Percentiles rank a stretch among this genome's conserved stretches.
Evolutionary conservation across 352 stramenopile genomes (phyloP).

Genomic region (Plasmopara viticola): DNA sequence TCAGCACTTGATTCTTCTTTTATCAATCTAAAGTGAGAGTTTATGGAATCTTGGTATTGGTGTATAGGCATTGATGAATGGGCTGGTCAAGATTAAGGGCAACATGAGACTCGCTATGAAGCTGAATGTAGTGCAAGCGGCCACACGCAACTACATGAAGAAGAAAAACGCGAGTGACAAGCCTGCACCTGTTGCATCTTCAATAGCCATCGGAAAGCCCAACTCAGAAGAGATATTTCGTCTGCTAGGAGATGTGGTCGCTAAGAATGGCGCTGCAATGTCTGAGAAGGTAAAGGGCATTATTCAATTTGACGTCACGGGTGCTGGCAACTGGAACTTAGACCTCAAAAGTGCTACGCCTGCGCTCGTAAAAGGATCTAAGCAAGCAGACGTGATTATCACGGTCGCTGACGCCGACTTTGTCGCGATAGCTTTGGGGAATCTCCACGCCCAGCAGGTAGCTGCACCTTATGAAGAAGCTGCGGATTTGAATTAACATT

Average conservation of each 20-base stretch:
- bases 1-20: neutral
- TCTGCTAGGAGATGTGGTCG: constrained; percentile 51
- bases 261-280: constrained; percentile 45
- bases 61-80: constrained; percentile 88
- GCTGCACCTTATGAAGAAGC: neutral
- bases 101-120: constrained; percentile 94
- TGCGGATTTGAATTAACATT: too few relatives aligned
- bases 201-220: constrained; percentile 23
- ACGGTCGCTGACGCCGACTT: constrained; percentile 74
- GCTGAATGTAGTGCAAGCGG: constrained; percentile 85
- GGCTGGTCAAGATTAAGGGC: constrained; percentile 92
- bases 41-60: neutral
- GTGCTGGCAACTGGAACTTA: constrained; percentile 68
- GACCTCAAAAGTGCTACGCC: constrained; percentile 66
- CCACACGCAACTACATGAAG: constrained; percentile 75
- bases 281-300: constrained; percentile 77
- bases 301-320: constrained; percentile 74
- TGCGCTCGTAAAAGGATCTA: constrained; percentile 47
- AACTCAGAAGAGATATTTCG: constrained; percentile 71
- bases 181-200: constrained; percentile 14
- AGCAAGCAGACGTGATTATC: constrained; percentile 77
- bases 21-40: neutral
- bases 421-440: constrained; percentile 71
- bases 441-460: constrained; percentile 87
- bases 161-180: constrained; percentile 33